phyloP scores from a whole-genome alignment of 1,139 yeast genomes.

The Suhomyces yuchorum region DNA sequence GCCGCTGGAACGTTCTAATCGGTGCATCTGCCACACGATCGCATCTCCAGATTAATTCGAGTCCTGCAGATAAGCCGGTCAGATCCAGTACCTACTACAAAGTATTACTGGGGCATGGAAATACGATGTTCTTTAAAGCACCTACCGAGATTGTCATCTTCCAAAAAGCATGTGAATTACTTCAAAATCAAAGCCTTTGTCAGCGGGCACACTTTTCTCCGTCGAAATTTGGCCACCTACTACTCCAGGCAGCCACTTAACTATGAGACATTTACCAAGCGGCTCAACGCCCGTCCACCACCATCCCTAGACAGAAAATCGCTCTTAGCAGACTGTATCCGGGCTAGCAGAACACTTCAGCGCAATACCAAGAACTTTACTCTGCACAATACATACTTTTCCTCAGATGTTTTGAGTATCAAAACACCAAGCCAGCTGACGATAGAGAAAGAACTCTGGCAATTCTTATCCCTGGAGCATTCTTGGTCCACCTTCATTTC shows the following conservation, averaged over 20 bases:
- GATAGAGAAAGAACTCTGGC: constrained; percentile 12
- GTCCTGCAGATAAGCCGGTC: not conserved
- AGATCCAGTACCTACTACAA: not conserved
- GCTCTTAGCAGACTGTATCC: constrained; percentile 27
- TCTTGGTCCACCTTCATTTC: not conserved
- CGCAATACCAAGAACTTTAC: not conserved
- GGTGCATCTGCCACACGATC: too few relatives aligned
- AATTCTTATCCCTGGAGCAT: not conserved
- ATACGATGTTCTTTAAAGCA: not conserved
- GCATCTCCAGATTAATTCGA: too few relatives aligned
- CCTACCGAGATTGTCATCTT: not conserved
- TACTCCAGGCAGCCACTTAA: constrained; percentile 27
- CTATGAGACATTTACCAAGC: constrained; percentile 27
- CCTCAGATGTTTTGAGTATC: constrained; percentile 5
- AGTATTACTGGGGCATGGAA: not conserved
- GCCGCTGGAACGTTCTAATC: too few relatives aligned
- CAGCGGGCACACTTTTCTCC: not conserved
- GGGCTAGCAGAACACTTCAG: constrained; percentile 28
- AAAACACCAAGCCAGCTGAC: constrained; percentile 7
- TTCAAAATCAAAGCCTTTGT: not conserved
- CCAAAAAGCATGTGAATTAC: not conserved
- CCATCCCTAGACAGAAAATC: constrained; percentile 2
- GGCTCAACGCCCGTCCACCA: constrained; percentile 19
- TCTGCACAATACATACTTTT: not conserved
- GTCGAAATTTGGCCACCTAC: constrained; percentile 1